Percentiles rank a stretch among this genome's conserved stretches.
phyloP scores from a whole-genome alignment of 2,329 filamentous ascomycete genomes.

The Colletotrichum theobromicola region DNA sequence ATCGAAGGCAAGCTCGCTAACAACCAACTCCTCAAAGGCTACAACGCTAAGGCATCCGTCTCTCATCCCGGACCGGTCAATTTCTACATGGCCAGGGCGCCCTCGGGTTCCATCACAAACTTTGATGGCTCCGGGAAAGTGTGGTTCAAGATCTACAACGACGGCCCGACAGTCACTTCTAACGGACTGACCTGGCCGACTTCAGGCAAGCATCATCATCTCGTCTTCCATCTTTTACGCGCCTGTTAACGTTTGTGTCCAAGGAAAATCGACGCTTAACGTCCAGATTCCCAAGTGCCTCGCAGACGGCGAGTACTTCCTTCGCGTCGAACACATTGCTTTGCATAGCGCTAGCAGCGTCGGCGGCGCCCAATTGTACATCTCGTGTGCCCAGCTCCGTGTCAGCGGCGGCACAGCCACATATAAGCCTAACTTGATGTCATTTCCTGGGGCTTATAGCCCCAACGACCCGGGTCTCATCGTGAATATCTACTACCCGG shows the following conservation, averaged over 20 bases:
- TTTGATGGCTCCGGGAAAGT: constrained; percentile 42
- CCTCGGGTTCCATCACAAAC: constrained; percentile 33
- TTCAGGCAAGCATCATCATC: constrained; percentile 28
- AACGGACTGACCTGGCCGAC: constrained; percentile 45
- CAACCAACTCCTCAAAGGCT: not conserved
- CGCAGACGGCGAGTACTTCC: constrained; percentile 53
- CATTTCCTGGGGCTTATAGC: constrained; percentile 47
- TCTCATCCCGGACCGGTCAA: constrained; percentile 47
- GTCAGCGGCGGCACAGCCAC: constrained; percentile 46
- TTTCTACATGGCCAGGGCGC: constrained; percentile 43
- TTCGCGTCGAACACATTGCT: constrained; percentile 54
- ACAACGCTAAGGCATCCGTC: constrained; percentile 44
- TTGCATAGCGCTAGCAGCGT: constrained; percentile 45
- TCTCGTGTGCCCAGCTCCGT: constrained; percentile 45
- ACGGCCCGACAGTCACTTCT: constrained; percentile 40
- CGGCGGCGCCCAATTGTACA: constrained; percentile 52
- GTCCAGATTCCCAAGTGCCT: constrained; percentile 49
- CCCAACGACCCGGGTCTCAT: constrained; percentile 45
- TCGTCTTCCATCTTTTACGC: not conserved
- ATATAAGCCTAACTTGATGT: constrained; percentile 39
- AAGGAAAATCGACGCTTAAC: constrained; percentile 36
- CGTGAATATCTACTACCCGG: constrained; percentile 49
- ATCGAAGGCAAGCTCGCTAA: not conserved
- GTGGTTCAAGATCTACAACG: constrained; percentile 51
- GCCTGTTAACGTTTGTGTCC: not conserved